Base-by-base conservation (phyloP, 2,329 filamentous ascomycete genomes). In the Fusarium devonianum region DNA sequence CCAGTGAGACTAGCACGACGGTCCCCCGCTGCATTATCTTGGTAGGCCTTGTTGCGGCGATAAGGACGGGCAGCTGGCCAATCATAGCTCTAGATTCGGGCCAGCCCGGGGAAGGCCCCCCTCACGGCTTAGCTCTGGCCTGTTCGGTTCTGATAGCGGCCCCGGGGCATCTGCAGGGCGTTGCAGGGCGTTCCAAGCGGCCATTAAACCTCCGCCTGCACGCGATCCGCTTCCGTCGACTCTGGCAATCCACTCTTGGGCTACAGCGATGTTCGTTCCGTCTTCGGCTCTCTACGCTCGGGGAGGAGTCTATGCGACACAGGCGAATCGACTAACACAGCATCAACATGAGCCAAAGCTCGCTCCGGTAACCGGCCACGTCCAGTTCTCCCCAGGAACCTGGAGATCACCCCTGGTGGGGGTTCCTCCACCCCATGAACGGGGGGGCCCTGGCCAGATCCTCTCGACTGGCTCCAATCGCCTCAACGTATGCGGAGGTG, bases 81-180 rank as follows among this genome's bases (percentile, higher is more conserved):
- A 65, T 65, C 2, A 13, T 4, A 25, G 11, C 7, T 8, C 32
- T n/a, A 21, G 18, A 38, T 48, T 49, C 45, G 45, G 45, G 49
- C 43, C 53, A 53, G 43, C 49, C 49, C 49, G 63, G 62, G 58
- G 62, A 62, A 65, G 53, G 44, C 49, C 56, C 48, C 41, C 46
- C 40, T 56, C 56, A 21, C 39, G 40, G 58, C 45, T 53, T 56
- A 52, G 58, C 46, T 51, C 26, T 36, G 38, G 39, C 41, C 33
- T 32, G 32, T 37, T 22, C 32, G 38, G 46, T 17, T 29, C 38
- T 52, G 56, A 60, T 62, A 64, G 51, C 41, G 49, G 44, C 40
- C 45, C n/a, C 54, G 39, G 48, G 50, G 46, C 47, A 41, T 40
- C 42, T 55, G 47, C 58, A 60, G 46, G 40, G 33, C 56, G 46